phyloP scores from a whole-genome alignment of 495 filamentous ascomycete genomes.

The Tirmania nivea region DNA sequence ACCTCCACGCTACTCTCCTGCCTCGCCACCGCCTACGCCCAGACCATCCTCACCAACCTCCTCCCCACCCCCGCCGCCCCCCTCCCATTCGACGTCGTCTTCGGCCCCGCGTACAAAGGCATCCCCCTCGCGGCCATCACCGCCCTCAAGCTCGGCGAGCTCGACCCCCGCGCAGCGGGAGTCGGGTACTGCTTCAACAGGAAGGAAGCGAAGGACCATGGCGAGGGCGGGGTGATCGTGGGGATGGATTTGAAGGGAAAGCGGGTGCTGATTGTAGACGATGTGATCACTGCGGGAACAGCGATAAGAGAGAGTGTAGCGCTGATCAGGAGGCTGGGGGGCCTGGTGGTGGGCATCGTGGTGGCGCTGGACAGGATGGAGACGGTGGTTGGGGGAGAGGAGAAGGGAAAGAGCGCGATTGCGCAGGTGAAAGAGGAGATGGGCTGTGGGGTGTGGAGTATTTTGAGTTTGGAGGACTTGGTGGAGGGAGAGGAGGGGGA shows the following conservation, averaged over 20 bases:
- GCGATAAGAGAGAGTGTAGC: slow-evolving; percentile 77
- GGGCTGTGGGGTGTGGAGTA: slow-evolving; percentile 32
- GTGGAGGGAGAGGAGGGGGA: slow-evolving; percentile 46
- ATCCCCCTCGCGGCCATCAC: slow-evolving; percentile 65
- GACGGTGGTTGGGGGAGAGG: slow-evolving; percentile 38
- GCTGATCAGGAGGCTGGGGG: slow-evolving; percentile 63
- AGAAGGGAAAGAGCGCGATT: slow-evolving; percentile 43
- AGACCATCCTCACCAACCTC: slow-evolving; percentile 34
- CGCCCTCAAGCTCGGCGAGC: slow-evolving; percentile 41
- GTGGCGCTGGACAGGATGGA: slow-evolving; percentile 78
- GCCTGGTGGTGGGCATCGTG: slow-evolving; percentile 60
- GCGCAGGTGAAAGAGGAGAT: slow-evolving; percentile 56
- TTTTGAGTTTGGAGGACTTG: slow-evolving; percentile 52
- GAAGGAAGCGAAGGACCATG: slow-evolving; percentile 86
- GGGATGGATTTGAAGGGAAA: slow-evolving; percentile 67
- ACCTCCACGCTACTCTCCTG: slow-evolving; percentile 47
- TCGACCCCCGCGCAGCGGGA: slow-evolving; percentile 35
- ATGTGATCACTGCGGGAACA: slow-evolving; percentile 87
- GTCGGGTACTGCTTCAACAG: slow-evolving; percentile 76
- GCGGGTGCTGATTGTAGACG: slow-evolving; percentile 73
- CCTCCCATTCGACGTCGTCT: slow-evolving; percentile 44
- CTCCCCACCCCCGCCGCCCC: slow-evolving; percentile 15
- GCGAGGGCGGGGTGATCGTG: slow-evolving; percentile 80
- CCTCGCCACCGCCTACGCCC: slow-evolving; percentile 58
- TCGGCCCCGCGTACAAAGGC: slow-evolving; percentile 90